Percentiles rank a stretch among this genome's conserved stretches.
phyloP scores from a whole-genome alignment of 1,284 basidiomycete species.

The Moesziomyces globuligerus region DNA sequence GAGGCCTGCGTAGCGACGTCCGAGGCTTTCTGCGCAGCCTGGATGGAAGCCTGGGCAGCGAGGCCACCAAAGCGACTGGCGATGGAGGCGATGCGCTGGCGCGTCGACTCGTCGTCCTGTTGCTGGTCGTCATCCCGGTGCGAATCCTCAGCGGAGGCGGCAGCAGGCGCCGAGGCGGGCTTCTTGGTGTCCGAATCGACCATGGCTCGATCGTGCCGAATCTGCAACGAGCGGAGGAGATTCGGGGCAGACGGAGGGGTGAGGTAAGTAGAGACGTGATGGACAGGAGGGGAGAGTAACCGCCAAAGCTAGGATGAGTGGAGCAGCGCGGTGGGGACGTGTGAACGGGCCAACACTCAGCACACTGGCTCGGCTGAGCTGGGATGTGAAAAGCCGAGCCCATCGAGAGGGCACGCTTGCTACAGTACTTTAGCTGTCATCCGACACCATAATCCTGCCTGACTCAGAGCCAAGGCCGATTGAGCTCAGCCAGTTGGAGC shows the following conservation, averaged over 20 bases:
- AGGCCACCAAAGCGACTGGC: slow-evolving; percentile 37
- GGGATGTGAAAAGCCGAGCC: background rate
- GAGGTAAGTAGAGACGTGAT: background rate
- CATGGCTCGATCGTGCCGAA: background rate
- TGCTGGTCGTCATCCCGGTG: background rate
- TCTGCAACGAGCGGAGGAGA: background rate
- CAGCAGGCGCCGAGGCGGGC: background rate
- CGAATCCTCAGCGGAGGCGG: background rate
- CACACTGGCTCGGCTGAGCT: too few species aligned
- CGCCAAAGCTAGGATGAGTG: background rate
- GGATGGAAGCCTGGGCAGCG: slow-evolving; percentile 19
- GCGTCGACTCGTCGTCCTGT: slow-evolving; percentile 20
- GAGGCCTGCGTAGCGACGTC: slow-evolving; percentile 22
- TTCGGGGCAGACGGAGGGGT: too few species aligned
- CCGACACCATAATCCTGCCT: too few species aligned
- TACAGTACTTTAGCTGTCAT: too few species aligned
- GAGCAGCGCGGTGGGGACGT: background rate
- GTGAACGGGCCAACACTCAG: background rate
- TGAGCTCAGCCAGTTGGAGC: too few species aligned
- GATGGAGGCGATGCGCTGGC: slow-evolving; percentile 38
- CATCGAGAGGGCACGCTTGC: background rate
- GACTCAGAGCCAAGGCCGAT: too few species aligned
- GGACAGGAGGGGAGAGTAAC: too few species aligned
- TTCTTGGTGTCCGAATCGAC: slow-evolving; percentile 19
- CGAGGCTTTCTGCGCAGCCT: slow-evolving; percentile 25